phyloP scores from a whole-genome alignment of 2,329 filamentous ascomycete species.

The Aureobasidium sp. region DNA sequence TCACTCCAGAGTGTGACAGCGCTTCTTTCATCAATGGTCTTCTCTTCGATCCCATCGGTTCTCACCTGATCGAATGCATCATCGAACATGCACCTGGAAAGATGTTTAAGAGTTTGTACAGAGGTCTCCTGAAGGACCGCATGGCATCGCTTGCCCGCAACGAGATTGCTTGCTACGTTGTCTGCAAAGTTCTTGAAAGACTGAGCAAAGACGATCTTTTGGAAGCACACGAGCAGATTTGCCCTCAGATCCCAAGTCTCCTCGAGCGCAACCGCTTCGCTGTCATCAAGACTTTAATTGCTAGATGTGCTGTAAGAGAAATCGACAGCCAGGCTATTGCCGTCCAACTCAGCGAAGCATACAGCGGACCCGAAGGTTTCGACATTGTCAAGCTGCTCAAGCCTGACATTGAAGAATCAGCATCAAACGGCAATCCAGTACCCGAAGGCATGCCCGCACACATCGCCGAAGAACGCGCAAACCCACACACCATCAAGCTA shows the following conservation, averaged over 20 bases:
- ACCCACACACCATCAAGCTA: constrained; percentile 31
- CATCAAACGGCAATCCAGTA: constrained; percentile 7
- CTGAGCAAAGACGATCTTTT: constrained; percentile 80
- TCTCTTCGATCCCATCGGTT: constrained; percentile 85
- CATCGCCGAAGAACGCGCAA: constrained; percentile 14
- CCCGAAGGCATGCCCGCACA: constrained; percentile 19
- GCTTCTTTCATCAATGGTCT: constrained; percentile 78
- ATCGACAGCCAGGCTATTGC: constrained; percentile 52
- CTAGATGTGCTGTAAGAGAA: constrained; percentile 66
- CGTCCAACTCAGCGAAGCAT: constrained; percentile 51
- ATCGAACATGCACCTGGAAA: constrained; percentile 76
- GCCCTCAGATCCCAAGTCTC: constrained; percentile 65
- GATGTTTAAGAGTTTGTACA: constrained; percentile 82
- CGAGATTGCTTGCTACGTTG: constrained; percentile 82
- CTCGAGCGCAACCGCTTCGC: constrained; percentile 69
- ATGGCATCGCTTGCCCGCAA: constrained; percentile 79
- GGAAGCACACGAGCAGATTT: constrained; percentile 62
- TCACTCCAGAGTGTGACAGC: constrained; percentile 65
- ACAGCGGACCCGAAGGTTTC: constrained; percentile 44
- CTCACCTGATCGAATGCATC: constrained; percentile 80
- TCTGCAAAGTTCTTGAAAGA: constrained; percentile 73
- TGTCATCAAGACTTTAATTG: constrained; percentile 74
- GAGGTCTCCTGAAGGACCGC: constrained; percentile 68
- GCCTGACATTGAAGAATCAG: constrained; percentile 37
- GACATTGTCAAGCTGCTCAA: constrained; percentile 55